Conservation (phyloP, 495 filamentous ascomycete species). For the Penicillium fimorum region DNA sequence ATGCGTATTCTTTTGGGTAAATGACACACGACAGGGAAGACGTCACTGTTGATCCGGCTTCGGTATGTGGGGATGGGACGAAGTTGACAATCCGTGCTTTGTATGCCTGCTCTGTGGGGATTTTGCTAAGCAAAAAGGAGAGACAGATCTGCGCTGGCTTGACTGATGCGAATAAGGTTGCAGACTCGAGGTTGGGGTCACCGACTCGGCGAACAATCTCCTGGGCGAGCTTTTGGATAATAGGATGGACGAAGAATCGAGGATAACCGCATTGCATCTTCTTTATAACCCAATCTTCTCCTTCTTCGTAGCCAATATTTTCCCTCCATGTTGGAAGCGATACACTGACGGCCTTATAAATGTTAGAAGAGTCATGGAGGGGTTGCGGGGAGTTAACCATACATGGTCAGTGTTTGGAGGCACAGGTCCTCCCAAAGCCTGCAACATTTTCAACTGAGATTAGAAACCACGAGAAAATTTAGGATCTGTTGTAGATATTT, state of each 20-base stretch:
- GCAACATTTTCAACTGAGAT: constrained; percentile 33
- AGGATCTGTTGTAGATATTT: not conserved
- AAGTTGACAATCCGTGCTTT: constrained; percentile 68
- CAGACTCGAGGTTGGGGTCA: constrained; percentile 54
- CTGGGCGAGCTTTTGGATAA: constrained; percentile 69
- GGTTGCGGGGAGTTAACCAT: constrained; percentile 32
- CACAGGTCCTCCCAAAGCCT: constrained; percentile 43
- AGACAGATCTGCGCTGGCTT: constrained; percentile 65
- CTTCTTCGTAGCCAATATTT: constrained; percentile 92
- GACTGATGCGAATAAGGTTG: constrained; percentile 77
- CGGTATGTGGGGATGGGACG: constrained; percentile 47
- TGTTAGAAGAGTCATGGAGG: constrained; percentile 19
- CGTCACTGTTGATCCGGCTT: constrained; percentile 30
- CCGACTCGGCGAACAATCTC: constrained; percentile 68
- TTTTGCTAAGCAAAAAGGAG: constrained; percentile 64
- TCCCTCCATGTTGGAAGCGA: constrained; percentile 92
- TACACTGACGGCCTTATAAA: constrained; percentile 81
- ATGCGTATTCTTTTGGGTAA: constrained; percentile 61
- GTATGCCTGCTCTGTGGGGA: constrained; percentile 42
- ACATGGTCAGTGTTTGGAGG: constrained; percentile 57
- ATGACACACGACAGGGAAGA: constrained; percentile 71
- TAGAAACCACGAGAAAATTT: constrained; percentile 1
- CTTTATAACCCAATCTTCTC: constrained; percentile 76
- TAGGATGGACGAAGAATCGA: constrained; percentile 88
- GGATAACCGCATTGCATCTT: constrained; percentile 93